Conservation (phyloP, 148 eudicot genomes). For the Fagopyrum esculentum region DNA sequence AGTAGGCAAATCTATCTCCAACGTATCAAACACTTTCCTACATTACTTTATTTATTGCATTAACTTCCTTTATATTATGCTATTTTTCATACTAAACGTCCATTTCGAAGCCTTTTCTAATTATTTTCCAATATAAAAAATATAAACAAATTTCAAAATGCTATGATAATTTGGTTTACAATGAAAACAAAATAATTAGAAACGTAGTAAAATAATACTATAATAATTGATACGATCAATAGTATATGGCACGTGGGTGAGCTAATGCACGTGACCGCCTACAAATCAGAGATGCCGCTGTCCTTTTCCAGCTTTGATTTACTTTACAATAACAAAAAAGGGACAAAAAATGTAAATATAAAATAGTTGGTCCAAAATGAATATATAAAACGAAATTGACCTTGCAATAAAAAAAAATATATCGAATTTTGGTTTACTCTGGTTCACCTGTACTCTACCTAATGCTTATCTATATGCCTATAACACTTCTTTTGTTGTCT, state of each 20-base stretch:
- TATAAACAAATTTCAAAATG: too few species aligned
- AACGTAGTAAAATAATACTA: neutral
- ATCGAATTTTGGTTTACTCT: neutral
- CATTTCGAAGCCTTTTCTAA: neutral
- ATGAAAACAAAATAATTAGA: too few species aligned
- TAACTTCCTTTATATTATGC: neutral
- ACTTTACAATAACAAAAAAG: neutral
- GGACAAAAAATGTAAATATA: neutral
- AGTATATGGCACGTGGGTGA: neutral
- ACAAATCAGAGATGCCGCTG: neutral
- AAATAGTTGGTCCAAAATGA: neutral
- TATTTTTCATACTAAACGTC: neutral
- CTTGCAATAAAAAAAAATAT: neutral
- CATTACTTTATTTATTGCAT: neutral
- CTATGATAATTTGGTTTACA: too few species aligned
- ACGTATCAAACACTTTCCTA: slow-evolving; percentile 8
- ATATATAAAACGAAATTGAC: neutral
- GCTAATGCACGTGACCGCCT: slow-evolving; percentile 2
- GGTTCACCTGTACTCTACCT: neutral
- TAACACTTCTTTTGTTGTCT: neutral
- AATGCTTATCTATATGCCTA: neutral
- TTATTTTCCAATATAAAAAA: too few species aligned
- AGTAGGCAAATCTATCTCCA: neutral
- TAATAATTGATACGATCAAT: neutral
- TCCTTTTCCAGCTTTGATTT: neutral